Conservation (phyloP, 495 filamentous ascomycete genomes). For the Hypoxylon cercidicola region DNA sequence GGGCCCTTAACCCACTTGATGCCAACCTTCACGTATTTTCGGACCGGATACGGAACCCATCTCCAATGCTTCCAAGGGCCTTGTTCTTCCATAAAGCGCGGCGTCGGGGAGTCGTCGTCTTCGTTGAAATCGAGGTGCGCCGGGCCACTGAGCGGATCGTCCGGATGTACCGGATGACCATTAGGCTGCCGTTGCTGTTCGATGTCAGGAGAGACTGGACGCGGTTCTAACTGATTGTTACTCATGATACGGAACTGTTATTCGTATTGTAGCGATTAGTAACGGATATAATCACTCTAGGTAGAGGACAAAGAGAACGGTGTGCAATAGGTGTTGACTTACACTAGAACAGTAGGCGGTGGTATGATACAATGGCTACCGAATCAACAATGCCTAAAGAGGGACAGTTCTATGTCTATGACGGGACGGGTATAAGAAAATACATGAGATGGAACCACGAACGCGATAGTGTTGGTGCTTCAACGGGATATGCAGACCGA, state of each 20-base stretch:
- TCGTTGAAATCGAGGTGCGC: constrained; percentile 39
- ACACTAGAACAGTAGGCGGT: constrained; percentile 18
- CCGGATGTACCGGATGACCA: constrained; percentile 33
- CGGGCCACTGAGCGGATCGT: constrained; percentile 31
- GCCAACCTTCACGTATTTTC: constrained; percentile 53
- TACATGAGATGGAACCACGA: constrained; percentile 23
- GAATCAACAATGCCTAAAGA: constrained; percentile 11
- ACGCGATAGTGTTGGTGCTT: constrained; percentile 3
- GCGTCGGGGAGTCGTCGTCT: constrained; percentile 43
- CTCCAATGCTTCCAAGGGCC: constrained; percentile 44
- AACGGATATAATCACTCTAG: neutral
- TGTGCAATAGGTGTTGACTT: constrained; percentile 4
- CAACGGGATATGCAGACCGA: constrained; percentile 28
- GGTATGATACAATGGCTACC: constrained; percentile 4
- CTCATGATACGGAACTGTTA: constrained; percentile 39
- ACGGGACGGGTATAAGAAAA: constrained; percentile 9
- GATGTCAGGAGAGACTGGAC: constrained; percentile 40
- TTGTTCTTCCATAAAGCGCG: constrained; percentile 55
- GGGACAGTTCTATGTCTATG: constrained; percentile 23
- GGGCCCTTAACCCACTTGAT: constrained; percentile 79
- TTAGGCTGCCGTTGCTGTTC: constrained; percentile 41
- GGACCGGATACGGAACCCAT: constrained; percentile 62
- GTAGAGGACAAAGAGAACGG: neutral
- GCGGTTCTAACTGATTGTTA: constrained; percentile 34
- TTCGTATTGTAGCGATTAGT: constrained; percentile 12